phyloP scores from a whole-genome alignment of 768 basidiomycete genomes.

The Termitomyces sp. region DNA sequence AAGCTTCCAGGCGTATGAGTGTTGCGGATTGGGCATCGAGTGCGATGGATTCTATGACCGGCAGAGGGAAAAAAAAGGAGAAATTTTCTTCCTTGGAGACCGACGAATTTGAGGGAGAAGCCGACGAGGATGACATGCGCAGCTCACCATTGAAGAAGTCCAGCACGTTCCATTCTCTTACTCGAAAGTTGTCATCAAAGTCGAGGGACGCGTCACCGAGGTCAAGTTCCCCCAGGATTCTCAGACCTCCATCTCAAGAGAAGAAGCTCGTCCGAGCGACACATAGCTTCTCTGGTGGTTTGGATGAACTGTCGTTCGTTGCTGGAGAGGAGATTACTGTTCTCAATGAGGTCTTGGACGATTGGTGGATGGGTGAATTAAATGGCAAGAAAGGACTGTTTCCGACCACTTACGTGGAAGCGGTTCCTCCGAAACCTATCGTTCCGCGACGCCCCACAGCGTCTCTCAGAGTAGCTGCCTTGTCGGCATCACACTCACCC shows the following conservation, averaged over 20 bases:
- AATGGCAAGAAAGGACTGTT: conserved; percentile 75
- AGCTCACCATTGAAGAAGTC: conserved; percentile 19
- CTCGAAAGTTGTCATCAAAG: conserved; percentile 28
- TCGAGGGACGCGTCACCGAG: conserved; percentile 34
- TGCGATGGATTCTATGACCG: conserved; percentile 60
- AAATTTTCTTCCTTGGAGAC: conserved; percentile 53
- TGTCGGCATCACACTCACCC: not conserved
- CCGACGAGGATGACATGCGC: conserved; percentile 18
- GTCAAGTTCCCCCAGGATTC: conserved; percentile 34
- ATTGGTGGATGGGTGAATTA: conserved; percentile 88
- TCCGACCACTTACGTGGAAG: conserved; percentile 73
- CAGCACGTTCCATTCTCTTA: conserved; percentile 25
- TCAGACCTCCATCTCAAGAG: conserved; percentile 50
- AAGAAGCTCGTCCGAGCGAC: conserved; percentile 63
- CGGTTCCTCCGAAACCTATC: conserved; percentile 31
- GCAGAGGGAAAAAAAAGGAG: conserved; percentile 47
- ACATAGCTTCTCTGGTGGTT: conserved; percentile 70
- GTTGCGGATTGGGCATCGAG: conserved; percentile 66
- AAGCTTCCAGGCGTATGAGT: conserved; percentile 36
- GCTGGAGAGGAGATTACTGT: conserved; percentile 75
- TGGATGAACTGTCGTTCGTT: conserved; percentile 76
- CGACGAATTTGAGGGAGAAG: conserved; percentile 25
- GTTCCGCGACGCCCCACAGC: conserved; percentile 18
- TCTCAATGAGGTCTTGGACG: conserved; percentile 77
- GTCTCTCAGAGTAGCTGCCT: conserved; percentile 4